Evolutionary conservation across 768 basidiomycete species (phyloP), one percentile per base, ranked within the genome.

Genomic region (Lactarius hengduanensis): DNA sequence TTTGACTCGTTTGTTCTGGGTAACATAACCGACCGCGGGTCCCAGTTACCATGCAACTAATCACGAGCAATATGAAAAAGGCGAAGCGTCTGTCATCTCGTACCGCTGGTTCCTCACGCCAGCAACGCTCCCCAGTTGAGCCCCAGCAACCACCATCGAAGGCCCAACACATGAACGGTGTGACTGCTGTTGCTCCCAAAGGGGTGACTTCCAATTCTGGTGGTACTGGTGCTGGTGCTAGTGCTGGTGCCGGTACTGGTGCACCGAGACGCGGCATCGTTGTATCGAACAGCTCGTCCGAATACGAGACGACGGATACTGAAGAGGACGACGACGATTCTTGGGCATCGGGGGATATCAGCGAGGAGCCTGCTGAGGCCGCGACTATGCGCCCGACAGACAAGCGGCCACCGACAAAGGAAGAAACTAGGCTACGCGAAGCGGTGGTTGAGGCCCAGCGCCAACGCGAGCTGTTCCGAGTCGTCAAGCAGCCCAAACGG

Each of bases 401-500:
- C 62, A 70, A 66, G 43, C 40, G 30, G 65, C 70, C 66, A 58
- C 67, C 67, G 38, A 71, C 70, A 67, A 71, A 66, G 67, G 71
- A 62, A 65, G 70, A 71, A 11, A 66, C 66, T 4, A 75, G 76
- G 16, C 70, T 83, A 20, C 79, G 75, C 7, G 81, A 85, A 60
- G 90, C 89, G 6, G 87, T 85, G 0, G 71, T 83, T 65, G 88
- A 90, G 73, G 85, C 80, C 1, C 83, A 84, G 71, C 82, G 85
- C 20, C 83, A 88, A 70, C 82, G 83, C 34, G 89, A 93, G 16
- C 79, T 93, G 80, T 89, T 90, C n/a, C n/a, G n/a, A n/a, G n/a
- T n/a, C 72, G 81, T 83, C 67, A 92, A 92, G 76, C 80, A 87
- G 16, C 90, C 89, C 1, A 81, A 83, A 60, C 77, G 82, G 34